Evolutionary conservation across 345 rosid genomes (phyloP).

Genomic region (Melaleuca alternifolia): DNA sequence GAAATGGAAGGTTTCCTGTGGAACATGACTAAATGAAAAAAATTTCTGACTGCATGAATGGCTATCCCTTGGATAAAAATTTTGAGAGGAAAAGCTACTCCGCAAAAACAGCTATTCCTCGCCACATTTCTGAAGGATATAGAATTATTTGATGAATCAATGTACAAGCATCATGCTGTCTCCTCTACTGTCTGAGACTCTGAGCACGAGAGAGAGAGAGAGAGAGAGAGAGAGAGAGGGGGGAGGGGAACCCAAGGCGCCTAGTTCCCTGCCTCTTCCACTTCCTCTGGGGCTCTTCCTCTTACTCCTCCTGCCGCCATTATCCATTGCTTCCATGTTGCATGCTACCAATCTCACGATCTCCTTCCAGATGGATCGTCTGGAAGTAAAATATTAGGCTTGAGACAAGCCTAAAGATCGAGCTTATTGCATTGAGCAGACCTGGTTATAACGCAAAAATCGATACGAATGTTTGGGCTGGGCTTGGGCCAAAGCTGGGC

Average conservation of each 20-base stretch:
- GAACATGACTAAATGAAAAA: neutral
- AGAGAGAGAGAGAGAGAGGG: too few species aligned
- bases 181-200: neutral
- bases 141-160: neutral
- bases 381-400: neutral
- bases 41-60: neutral
- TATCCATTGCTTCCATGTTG: neutral
- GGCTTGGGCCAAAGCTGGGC: neutral
- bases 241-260: neutral
- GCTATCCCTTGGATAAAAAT: too few species aligned
- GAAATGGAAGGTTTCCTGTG: neutral
- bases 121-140: neutral
- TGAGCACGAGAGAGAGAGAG: neutral
- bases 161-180: neutral
- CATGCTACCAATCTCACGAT: neutral
- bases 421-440: neutral
- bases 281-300: too few species aligned
- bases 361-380: rapidly evolving
- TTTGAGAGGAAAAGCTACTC: too few species aligned
- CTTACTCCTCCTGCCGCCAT: neutral
- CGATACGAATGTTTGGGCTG: neutral
- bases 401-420: neutral
- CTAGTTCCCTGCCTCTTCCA: neutral
- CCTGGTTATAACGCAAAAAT: neutral
- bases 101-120: neutral